These are phyloP conservation scores for Sinapis alba DNA, from an alignment of 441 rosid species.

Conservation along the genomic window DNA sequence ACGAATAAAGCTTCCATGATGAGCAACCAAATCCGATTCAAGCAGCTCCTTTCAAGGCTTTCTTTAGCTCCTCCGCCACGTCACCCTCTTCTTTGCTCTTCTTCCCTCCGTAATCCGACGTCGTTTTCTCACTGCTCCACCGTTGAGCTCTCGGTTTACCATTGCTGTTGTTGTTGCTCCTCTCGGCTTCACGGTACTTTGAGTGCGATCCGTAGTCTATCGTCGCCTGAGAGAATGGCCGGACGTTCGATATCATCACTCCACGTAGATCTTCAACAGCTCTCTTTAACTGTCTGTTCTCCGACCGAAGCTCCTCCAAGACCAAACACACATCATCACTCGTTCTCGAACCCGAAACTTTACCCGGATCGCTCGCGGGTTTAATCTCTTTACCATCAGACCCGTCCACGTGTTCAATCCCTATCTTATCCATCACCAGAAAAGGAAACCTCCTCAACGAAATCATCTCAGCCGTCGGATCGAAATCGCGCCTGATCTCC, in stretches of 20 bases:
- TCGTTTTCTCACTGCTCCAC: slow-evolving; percentile 44
- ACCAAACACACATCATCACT: slow-evolving; percentile 41
- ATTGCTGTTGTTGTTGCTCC: slow-evolving; percentile 27
- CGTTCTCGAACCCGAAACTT: neutral
- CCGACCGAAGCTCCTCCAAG: slow-evolving; percentile 61
- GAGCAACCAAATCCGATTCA: slow-evolving; percentile 17
- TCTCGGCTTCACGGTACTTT: slow-evolving; percentile 49
- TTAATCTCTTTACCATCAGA: slow-evolving; percentile 33
- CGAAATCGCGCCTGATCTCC: slow-evolving; percentile 45
- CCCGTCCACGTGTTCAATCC: slow-evolving; percentile 67
- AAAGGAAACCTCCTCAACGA: slow-evolving; percentile 66
- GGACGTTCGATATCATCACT: slow-evolving; percentile 46
- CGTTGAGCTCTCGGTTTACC: slow-evolving; percentile 41
- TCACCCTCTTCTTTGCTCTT: slow-evolving; percentile 54
- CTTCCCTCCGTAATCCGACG: slow-evolving; percentile 54
- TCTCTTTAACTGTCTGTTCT: slow-evolving; percentile 60
- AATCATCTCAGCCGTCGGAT: slow-evolving; percentile 52
- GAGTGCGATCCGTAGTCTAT: slow-evolving; percentile 44
- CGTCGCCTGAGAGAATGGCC: slow-evolving; percentile 18
- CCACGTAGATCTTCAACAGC: slow-evolving; percentile 77
- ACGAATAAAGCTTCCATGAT: neutral
- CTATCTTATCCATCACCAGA: slow-evolving; percentile 81
- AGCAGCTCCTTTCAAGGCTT: slow-evolving; percentile 36
- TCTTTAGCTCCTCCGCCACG: slow-evolving; percentile 44
- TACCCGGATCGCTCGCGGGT: neutral